Conservation (phyloP, 2,329 filamentous ascomycete genomes). For the Talaromyces piceae region DNA sequence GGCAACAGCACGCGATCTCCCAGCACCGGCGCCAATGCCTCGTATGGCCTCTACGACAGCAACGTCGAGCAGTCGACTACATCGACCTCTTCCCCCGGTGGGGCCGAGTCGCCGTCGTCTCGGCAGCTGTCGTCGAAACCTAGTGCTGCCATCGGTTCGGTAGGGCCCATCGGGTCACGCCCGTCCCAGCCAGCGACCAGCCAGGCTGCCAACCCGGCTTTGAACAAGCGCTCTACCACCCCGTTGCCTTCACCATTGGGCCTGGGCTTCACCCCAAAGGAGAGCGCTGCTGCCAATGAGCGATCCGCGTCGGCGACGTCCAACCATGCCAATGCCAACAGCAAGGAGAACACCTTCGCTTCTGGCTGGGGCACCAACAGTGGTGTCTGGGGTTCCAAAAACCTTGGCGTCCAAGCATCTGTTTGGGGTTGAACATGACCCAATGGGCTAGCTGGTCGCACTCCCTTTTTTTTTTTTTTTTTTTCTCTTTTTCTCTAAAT, state of each 20-base stretch:
- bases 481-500: no score
- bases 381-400: slow-evolving; percentile 78
- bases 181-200: slow-evolving; percentile 53
- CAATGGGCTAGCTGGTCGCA: no score
- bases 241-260: slow-evolving; percentile 84
- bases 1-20: slow-evolving; percentile 83
- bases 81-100: slow-evolving; percentile 77
- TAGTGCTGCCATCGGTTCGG: slow-evolving; percentile 51
- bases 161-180: slow-evolving; percentile 90
- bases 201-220: slow-evolving; percentile 46
- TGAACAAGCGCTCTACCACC: slow-evolving; percentile 79
- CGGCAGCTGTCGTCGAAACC: slow-evolving; percentile 50
- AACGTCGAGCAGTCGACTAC: slow-evolving; percentile 60
- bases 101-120: slow-evolving; percentile 63
- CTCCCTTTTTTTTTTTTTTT: slow-evolving; percentile 14
- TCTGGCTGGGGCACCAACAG: slow-evolving; percentile 73
- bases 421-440: slow-evolving; percentile 69
- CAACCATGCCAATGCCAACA: slow-evolving; percentile 44
- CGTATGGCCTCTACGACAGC: slow-evolving; percentile 54
- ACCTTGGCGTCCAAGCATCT: slow-evolving; percentile 79
- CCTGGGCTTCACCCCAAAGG: slow-evolving; percentile 58
- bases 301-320: slow-evolving; percentile 51
- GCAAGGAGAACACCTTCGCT: slow-evolving; percentile 35
- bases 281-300: slow-evolving; percentile 41
- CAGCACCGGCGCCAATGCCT: slow-evolving; percentile 32